Evolutionary conservation across 768 basidiomycete genomes (phyloP).

Genomic region (Russula lepida): DNA sequence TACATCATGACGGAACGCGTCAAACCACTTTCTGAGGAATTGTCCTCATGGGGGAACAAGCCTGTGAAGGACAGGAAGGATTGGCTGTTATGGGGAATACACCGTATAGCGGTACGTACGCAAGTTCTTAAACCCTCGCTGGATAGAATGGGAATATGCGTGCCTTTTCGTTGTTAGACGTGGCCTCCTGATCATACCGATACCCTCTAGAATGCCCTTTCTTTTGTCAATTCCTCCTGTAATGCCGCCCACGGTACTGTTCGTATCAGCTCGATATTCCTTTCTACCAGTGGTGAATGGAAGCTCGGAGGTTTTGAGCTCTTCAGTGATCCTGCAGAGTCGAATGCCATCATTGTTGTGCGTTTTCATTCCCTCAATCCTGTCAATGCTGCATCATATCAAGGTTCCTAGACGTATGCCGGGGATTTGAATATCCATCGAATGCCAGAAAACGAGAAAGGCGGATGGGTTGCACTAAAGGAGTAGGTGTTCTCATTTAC

Average conservation of each 20-base stretch:
- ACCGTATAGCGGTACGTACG: conserved; percentile 73
- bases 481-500: conserved; percentile 43
- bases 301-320: conserved; percentile 92
- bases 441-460: conserved; percentile 82
- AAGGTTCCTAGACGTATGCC: conserved; percentile 50
- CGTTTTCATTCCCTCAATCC: conserved; percentile 28
- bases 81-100: conserved; percentile 90
- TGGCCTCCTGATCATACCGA: not conserved
- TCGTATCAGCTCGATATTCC: conserved; percentile 68
- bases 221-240: conserved; percentile 83
- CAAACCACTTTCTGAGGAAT: conserved; percentile 53
- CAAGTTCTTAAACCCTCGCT: not conserved
- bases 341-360: conserved; percentile 73
- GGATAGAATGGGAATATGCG: not conserved
- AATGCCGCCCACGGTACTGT: conserved; percentile 79
- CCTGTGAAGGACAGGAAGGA: conserved; percentile 65
- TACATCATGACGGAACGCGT: conserved; percentile 96
- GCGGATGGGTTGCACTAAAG: conserved; percentile 76
- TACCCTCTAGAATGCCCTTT: conserved; percentile 61
- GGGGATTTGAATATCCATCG: conserved; percentile 52
- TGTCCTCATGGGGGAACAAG: conserved; percentile 57
- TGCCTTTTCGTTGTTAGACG: not conserved
- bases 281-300: conserved; percentile 95
- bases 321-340: conserved; percentile 75
- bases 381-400: conserved; percentile 16